Evolutionary conservation across 805 yeast genomes (phyloP).

Genomic region (Lachancea meyersii): DNA sequence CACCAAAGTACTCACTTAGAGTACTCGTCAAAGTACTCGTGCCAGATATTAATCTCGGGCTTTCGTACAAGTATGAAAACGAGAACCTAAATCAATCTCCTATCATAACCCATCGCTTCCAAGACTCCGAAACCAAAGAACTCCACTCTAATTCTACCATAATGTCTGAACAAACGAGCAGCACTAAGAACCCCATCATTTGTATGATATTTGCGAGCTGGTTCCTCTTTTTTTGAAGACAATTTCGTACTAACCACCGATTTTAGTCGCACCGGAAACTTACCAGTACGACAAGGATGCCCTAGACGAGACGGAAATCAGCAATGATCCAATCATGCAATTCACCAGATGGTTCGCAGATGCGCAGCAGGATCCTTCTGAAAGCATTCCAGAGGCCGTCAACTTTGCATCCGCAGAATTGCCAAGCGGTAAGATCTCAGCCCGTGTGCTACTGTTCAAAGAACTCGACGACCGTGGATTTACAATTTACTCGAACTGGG

Average conservation of each 20-base stretch:
- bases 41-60: no score
- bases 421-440: conserved; percentile 86
- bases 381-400: conserved; percentile 73
- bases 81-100: no score
- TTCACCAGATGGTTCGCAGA: conserved; percentile 82
- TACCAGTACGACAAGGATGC: conserved; percentile 75
- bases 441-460: conserved; percentile 78
- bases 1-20: background rate
- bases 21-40: background rate
- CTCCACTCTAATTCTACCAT: background rate
- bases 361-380: conserved; percentile 48
- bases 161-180: background rate
- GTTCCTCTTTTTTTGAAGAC: background rate
- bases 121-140: background rate
- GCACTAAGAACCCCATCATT: conserved; percentile 8
- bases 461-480: conserved; percentile 84
- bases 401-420: conserved; percentile 82
- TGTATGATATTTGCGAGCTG: conserved; percentile 1
- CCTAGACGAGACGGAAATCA: conserved; percentile 49
- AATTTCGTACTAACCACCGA: background rate
- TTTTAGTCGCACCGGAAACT: conserved; percentile 70
- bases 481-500: conserved; percentile 89
- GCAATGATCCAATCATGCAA: conserved; percentile 60
- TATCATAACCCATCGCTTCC: background rate
- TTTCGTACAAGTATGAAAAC: no score